Conservation (phyloP, 495 filamentous ascomycete genomes). For the Sordaria brevicollis region DNA sequence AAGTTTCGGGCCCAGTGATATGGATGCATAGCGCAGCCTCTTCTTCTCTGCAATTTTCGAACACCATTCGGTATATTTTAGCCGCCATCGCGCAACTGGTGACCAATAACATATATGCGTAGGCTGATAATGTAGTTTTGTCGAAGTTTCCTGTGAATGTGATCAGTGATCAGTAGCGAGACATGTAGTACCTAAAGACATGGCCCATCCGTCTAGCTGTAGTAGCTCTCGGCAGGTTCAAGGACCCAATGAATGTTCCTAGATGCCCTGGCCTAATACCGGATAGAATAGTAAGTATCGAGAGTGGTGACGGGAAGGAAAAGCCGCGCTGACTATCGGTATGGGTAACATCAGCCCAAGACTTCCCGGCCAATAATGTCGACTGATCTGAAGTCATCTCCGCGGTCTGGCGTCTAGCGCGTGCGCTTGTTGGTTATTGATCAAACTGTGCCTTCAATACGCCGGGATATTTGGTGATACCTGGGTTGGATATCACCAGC, state of each 20-base stretch:
- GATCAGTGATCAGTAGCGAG: background rate
- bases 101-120: background rate
- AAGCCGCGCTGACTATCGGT: background rate
- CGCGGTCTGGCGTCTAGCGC: background rate
- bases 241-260: background rate
- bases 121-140: background rate
- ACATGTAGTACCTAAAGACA: background rate
- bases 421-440: background rate
- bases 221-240: background rate
- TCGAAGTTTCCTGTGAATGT: background rate
- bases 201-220: background rate
- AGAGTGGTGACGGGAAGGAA: background rate
- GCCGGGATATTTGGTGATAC: background rate
- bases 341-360: background rate
- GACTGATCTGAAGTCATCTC: background rate
- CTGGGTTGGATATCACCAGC: background rate
- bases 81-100: background rate
- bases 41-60: background rate
- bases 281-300: background rate
- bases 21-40: background rate
- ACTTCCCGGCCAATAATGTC: background rate
- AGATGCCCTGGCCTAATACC: background rate
- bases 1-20: background rate
- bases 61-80: background rate
- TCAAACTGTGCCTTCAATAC: background rate